Evolutionary conservation across 2,329 filamentous ascomycete genomes (phyloP).

Genomic region (Claviceps digitariae): DNA sequence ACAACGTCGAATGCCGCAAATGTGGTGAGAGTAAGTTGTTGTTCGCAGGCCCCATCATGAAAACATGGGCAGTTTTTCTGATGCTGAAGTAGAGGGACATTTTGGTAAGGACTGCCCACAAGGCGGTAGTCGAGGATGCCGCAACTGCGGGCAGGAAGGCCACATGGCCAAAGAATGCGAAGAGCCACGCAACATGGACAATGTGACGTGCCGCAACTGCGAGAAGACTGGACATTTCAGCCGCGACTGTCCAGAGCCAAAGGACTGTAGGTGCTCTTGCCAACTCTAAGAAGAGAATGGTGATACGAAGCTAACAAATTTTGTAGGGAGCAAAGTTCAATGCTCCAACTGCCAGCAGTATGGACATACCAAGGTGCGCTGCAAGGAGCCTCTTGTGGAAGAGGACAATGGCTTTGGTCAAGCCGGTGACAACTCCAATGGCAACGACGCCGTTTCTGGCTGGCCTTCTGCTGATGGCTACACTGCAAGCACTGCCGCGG

Average conservation of each 20-base stretch:
- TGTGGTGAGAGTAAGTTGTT: slow-evolving; percentile 42
- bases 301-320: neutral
- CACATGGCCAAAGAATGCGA: slow-evolving; percentile 41
- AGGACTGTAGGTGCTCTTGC: slow-evolving; percentile 19
- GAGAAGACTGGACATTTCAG: slow-evolving; percentile 46
- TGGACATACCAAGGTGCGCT: slow-evolving; percentile 26
- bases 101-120: slow-evolving; percentile 51
- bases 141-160: slow-evolving; percentile 51
- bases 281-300: neutral
- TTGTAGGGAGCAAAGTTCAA: slow-evolving; percentile 25
- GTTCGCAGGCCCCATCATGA: neutral
- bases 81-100: slow-evolving; percentile 36
- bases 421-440: slow-evolving; percentile 5
- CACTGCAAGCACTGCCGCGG: neutral
- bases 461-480: slow-evolving; percentile 5
- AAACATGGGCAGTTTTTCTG: neutral
- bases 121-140: slow-evolving; percentile 39
- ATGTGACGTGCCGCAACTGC: slow-evolving; percentile 48
- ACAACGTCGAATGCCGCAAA: slow-evolving; percentile 51
- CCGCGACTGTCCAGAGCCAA: slow-evolving; percentile 48
- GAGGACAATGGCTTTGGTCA: slow-evolving; percentile 7
- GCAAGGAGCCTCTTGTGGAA: slow-evolving; percentile 15
- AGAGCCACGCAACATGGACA: slow-evolving; percentile 27
- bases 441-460: neutral
- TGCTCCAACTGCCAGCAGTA: slow-evolving; percentile 25